phyloP scores from a whole-genome alignment of 2,329 filamentous ascomycete genomes.

The Alternaria sp. region DNA sequence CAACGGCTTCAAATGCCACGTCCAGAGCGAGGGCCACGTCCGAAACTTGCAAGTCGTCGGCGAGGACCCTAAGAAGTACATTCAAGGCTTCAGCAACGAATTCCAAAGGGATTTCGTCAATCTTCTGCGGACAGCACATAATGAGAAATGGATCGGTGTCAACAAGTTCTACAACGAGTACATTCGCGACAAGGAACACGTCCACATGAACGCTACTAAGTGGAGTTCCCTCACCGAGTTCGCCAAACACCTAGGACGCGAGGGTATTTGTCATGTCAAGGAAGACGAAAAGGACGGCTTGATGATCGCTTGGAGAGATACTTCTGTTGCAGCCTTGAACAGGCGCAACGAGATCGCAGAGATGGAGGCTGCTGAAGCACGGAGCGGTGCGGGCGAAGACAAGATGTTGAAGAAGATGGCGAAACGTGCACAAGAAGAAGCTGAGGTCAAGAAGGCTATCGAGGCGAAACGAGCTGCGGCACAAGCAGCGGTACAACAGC shows the following conservation, averaged over 20 bases:
- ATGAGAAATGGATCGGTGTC: constrained; percentile 85
- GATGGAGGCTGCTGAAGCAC: constrained; percentile 86
- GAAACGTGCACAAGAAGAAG: constrained; percentile 70
- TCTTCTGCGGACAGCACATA: constrained; percentile 81
- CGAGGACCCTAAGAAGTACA: constrained; percentile 82
- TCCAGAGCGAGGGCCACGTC: constrained; percentile 82
- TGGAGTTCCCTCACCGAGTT: constrained; percentile 91
- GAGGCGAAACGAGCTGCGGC: constrained; percentile 55
- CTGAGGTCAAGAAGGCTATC: constrained; percentile 44
- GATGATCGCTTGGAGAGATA: constrained; percentile 89
- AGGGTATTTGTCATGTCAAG: constrained; percentile 81
- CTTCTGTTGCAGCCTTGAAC: constrained; percentile 82
- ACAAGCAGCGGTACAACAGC: constrained; percentile 39
- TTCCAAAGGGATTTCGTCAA: constrained; percentile 82
- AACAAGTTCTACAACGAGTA: constrained; percentile 95
- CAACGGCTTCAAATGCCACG: constrained; percentile 76
- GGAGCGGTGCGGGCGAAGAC: constrained; percentile 89
- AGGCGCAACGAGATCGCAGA: constrained; percentile 80
- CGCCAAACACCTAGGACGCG: constrained; percentile 81
- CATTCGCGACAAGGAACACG: not conserved
- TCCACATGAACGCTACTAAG: constrained; percentile 78
- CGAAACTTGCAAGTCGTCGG: constrained; percentile 79
- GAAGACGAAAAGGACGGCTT: constrained; percentile 90
- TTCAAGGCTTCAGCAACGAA: constrained; percentile 80
- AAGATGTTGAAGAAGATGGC: constrained; percentile 85